Percentiles rank a stretch among this genome's conserved stretches.
phyloP scores from a whole-genome alignment of 306 rosid species.

The Cucumis sativus region DNA sequence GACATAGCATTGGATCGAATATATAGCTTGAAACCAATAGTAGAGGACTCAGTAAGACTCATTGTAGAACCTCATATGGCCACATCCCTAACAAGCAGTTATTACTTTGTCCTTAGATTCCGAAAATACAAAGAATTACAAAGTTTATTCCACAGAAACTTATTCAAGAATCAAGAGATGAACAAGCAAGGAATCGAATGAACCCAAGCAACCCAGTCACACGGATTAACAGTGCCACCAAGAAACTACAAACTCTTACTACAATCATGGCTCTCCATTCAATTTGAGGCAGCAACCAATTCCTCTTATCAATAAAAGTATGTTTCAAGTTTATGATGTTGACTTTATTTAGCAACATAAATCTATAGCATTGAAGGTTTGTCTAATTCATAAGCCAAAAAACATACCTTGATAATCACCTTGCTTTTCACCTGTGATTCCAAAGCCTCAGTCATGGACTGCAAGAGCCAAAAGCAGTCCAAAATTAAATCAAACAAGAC shows the following conservation, averaged over 20 bases:
- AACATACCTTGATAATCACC: slow-evolving; percentile 63
- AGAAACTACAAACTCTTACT: background rate
- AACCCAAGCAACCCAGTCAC: background rate
- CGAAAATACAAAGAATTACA: background rate
- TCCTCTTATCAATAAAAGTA: background rate
- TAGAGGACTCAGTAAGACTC: background rate
- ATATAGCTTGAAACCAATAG: background rate
- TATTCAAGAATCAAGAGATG: background rate
- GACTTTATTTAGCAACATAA: background rate
- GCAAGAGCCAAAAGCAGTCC: background rate
- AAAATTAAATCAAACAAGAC: slow-evolving; percentile 2
- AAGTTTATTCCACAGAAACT: background rate
- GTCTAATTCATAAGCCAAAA: background rate
- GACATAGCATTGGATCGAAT: background rate
- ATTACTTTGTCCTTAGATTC: background rate
- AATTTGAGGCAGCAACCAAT: background rate
- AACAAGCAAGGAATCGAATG: background rate
- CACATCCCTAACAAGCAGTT: background rate
- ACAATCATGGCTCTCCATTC: background rate
- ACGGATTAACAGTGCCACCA: background rate
- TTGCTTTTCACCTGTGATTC: slow-evolving; percentile 81
- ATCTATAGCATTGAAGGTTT: background rate
- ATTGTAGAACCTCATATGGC: background rate
- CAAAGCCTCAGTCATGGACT: slow-evolving; percentile 95
- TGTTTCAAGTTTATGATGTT: background rate